phyloP scores from a whole-genome alignment of 495 filamentous ascomycete species.

The Filosporella fistucella region DNA sequence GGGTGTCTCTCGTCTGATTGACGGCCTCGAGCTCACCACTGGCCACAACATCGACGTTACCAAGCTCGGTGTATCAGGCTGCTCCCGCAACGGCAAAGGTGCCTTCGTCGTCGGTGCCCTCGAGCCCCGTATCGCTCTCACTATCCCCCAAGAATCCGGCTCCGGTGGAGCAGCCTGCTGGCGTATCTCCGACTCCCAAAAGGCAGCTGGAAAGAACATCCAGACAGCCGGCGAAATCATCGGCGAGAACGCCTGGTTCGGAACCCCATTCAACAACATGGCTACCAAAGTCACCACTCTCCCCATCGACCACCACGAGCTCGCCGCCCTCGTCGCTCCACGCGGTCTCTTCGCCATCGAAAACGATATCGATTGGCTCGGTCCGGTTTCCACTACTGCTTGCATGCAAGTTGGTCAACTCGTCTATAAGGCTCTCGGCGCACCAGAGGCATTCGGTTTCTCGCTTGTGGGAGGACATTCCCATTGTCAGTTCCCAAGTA shows the following conservation, averaged over 20 bases:
- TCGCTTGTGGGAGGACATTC: constrained; percentile 44
- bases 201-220: constrained; percentile 40
- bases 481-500: constrained; percentile 50
- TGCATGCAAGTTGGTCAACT: constrained; percentile 49
- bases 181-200: constrained; percentile 40
- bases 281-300: constrained; percentile 33
- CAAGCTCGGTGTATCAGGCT: constrained; percentile 45
- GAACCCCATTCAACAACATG: constrained; percentile 34
- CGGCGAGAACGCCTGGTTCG: constrained; percentile 49
- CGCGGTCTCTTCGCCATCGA: constrained; percentile 43
- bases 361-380: constrained; percentile 53
- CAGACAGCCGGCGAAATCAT: constrained; percentile 46
- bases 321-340: constrained; percentile 41
- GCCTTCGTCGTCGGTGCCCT: constrained; percentile 47
- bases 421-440: constrained; percentile 46
- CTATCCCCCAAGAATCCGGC: constrained; percentile 47
- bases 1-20: constrained; percentile 47
- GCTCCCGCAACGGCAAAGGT: constrained; percentile 51
- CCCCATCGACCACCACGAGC: constrained; percentile 46
- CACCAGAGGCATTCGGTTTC: constrained; percentile 43
- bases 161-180: constrained; percentile 46
- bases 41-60: constrained; percentile 40
- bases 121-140: constrained; percentile 44
- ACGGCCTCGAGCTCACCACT: constrained; percentile 40
- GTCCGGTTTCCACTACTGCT: constrained; percentile 41